phyloP scores from a whole-genome alignment of 2,329 filamentous ascomycete species.

The Sarocladiaceae sp. region DNA sequence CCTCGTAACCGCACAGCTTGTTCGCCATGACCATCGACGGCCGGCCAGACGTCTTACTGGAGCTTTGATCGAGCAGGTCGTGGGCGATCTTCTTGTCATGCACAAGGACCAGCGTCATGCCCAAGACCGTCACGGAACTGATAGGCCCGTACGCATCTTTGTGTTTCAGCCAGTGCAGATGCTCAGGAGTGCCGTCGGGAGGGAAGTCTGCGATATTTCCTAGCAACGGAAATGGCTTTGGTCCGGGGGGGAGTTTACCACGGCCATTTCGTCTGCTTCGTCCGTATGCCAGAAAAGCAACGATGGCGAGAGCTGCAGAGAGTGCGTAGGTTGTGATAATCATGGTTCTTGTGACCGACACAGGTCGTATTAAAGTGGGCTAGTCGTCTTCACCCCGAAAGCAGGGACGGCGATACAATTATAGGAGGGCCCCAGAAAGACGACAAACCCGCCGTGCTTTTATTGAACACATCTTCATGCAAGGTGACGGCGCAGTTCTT shows the following conservation, averaged over 20 bases:
- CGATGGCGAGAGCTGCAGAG: background rate
- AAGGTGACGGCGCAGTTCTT: too few species aligned
- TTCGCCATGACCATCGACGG: constrained; percentile 13
- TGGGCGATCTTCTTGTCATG: constrained; percentile 30
- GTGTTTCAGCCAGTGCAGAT: constrained; percentile 29
- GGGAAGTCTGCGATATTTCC: constrained; percentile 46
- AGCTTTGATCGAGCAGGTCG: constrained; percentile 28
- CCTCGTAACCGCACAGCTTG: constrained; percentile 21
- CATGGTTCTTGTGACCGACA: too few species aligned
- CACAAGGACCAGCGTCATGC: constrained; percentile 35
- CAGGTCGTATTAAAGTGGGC: too few species aligned
- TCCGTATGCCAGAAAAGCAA: background rate
- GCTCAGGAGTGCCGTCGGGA: constrained; percentile 22
- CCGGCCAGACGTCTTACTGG: constrained; percentile 17
- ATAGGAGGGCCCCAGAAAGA: too few species aligned
- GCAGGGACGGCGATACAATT: too few species aligned
- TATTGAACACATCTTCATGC: too few species aligned
- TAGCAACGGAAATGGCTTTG: constrained; percentile 32
- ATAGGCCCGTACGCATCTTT: constrained; percentile 28
- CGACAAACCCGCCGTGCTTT: too few species aligned
- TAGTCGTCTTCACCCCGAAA: too few species aligned
- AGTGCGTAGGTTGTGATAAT: background rate
- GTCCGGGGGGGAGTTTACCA: constrained; percentile 20
- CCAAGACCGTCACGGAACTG: constrained; percentile 19
- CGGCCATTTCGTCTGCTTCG: background rate